phyloP scores from a whole-genome alignment of 352 stramenopile genomes.

The Pythium rhizo-oryzae region DNA sequence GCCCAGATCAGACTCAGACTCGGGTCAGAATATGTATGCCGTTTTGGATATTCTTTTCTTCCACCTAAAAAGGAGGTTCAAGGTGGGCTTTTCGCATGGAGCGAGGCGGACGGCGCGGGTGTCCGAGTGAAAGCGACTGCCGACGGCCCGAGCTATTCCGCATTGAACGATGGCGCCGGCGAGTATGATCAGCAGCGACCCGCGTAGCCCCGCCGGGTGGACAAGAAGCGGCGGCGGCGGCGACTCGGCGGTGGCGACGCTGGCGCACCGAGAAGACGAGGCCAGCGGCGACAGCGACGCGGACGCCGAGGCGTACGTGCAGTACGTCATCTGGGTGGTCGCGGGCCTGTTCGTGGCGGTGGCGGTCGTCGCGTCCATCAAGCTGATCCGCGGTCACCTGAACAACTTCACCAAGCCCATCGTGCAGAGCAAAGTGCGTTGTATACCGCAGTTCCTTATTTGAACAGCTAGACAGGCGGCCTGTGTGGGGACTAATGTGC shows the following conservation, averaged over 20 bases:
- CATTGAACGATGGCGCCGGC: background rate
- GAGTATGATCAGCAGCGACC: conserved; percentile 1
- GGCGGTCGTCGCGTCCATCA: conserved; percentile 86
- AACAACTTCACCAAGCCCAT: conserved; percentile 92
- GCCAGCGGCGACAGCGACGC: conserved; percentile 5
- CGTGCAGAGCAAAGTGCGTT: conserved; percentile 93
- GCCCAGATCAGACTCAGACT: conserved; percentile 13
- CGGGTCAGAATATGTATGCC: conserved; percentile 14
- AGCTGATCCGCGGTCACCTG: conserved; percentile 92
- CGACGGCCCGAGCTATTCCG: background rate
- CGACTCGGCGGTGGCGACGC: background rate
- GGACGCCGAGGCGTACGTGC: conserved; percentile 55
- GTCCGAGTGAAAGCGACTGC: no score
- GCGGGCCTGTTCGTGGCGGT: conserved; percentile 91
- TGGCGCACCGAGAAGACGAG: background rate
- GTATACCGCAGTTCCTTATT: background rate
- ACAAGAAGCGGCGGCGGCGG: background rate
- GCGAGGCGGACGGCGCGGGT: background rate
- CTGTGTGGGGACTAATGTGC: no score
- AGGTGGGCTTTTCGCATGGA: conserved; percentile 3
- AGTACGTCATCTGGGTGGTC: conserved; percentile 81
- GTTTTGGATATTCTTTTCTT: conserved; percentile 9
- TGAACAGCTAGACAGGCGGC: background rate
- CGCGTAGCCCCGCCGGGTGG: background rate
- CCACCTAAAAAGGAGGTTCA: background rate